phyloP scores from a whole-genome alignment of 768 basidiomycete genomes.

The Tulasnella sp. region DNA sequence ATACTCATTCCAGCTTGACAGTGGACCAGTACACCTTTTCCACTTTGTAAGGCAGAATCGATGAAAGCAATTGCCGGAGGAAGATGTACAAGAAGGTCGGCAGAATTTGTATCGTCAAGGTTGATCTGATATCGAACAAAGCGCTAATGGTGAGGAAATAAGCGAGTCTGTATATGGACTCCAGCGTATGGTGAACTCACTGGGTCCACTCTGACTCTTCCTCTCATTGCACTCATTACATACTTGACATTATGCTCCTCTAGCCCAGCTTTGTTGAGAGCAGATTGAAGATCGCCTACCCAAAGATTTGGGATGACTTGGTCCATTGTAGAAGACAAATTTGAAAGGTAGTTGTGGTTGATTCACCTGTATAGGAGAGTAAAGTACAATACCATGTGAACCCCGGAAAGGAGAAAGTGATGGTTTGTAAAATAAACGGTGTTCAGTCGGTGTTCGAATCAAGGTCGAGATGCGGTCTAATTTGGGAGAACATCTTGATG shows the following conservation, averaged over 20 bases:
- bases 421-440: no score
- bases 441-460: no score
- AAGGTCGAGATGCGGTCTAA: no score
- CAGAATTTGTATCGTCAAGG: slow-evolving; percentile 60
- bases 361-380: no score
- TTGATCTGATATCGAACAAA: slow-evolving; percentile 69
- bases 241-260: slow-evolving; percentile 61
- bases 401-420: no score
- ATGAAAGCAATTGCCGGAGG: slow-evolving; percentile 75
- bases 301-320: slow-evolving; percentile 68
- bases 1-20: slow-evolving; percentile 82
- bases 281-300: slow-evolving; percentile 70
- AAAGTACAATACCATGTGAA: no score
- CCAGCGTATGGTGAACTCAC: slow-evolving; percentile 27
- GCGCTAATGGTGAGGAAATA: slow-evolving; percentile 35
- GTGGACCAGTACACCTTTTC: slow-evolving; percentile 70
- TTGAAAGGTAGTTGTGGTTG: background rate
- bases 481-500: no score
- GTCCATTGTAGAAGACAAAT: slow-evolving; percentile 50
- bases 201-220: slow-evolving; percentile 50
- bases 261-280: slow-evolving; percentile 47
- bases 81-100: slow-evolving; percentile 68
- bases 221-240: slow-evolving; percentile 60
- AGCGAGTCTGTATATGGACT: background rate
- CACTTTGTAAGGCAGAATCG: slow-evolving; percentile 59